Percentiles rank a stretch among this genome's conserved stretches.
These are phyloP conservation scores for Conticribra weissflogii DNA, from an alignment of 108 stramenopile genomes.

Conservation along the genomic window DNA sequence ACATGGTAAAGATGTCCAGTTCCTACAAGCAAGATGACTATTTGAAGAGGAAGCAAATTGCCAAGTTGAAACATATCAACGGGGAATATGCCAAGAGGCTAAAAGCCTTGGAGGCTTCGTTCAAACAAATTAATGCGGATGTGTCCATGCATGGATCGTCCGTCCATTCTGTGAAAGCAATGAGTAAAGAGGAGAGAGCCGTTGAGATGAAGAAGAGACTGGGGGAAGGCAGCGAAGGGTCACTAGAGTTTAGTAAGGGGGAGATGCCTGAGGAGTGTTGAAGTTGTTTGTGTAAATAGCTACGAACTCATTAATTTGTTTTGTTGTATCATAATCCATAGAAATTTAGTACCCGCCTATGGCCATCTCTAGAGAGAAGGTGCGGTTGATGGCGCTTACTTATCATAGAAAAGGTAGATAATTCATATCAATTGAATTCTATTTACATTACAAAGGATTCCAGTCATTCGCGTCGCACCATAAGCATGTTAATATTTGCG, in stretches of 20 bases:
- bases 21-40: slow-evolving; percentile 62
- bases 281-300: too few species aligned
- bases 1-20: slow-evolving; percentile 59
- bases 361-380: too few species aligned
- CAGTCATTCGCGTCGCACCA: too few species aligned
- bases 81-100: slow-evolving; percentile 55
- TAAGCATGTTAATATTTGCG: too few species aligned
- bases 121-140: slow-evolving; percentile 37
- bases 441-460: too few species aligned
- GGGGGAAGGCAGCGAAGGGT: slow-evolving; percentile 6
- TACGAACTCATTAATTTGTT: too few species aligned
- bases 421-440: too few species aligned
- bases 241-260: slow-evolving; percentile 24
- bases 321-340: too few species aligned
- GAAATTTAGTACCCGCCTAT: too few species aligned
- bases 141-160: slow-evolving; percentile 18
- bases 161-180: not conserved
- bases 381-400: too few species aligned
- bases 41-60: slow-evolving; percentile 50
- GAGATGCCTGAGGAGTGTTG: slow-evolving; percentile 36
- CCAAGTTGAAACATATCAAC: slow-evolving; percentile 53
- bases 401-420: too few species aligned
- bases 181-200: slow-evolving; percentile 9
- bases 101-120: slow-evolving; percentile 55
- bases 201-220: slow-evolving; percentile 21